Evolutionary conservation across 106 monocot genomes (phyloP), one percentile per base, ranked within the genome.

Genomic region (Dendrobium catenatum): DNA sequence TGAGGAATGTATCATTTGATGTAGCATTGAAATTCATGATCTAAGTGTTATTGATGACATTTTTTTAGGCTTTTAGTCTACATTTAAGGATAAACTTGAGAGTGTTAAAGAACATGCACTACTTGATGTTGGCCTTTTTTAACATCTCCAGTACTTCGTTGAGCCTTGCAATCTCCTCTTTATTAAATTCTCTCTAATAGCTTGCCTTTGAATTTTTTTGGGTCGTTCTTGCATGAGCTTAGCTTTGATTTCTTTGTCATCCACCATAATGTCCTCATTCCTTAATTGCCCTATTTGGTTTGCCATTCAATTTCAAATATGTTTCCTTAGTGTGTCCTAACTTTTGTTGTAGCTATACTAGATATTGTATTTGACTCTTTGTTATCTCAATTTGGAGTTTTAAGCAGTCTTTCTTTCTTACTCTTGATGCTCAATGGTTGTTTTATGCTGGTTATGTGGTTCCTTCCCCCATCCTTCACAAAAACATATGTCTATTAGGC

Each of bases 41-140:
- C 29, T 29, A 29, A 29, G 24, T 2, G n/a, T 43, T 47, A 2
- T 7, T 76, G 37, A 76, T 73, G 17, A 40, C 13, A 33, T 73
- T 40, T 3, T 73, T 33, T 73, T 33, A 73, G 73, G 16, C 40
- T 33, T 73, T 33, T 73, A 73, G 1, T 73, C 37, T 20, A 33
- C 41, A 33, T 33, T 73, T 17, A 16, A 41, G 17, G 41, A 73
- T 37, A 33, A 10, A 73, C 31, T 40, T 73, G 73, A 73, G 73
- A 73, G 15, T 73, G 73, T 37, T 9, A 73, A 41, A 73, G 40
- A 73, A 37, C 73, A 73, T 10, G 73, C 27, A 73, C 73, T 40
- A 73, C 73, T 73, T 33, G 37, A 17, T 42, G 49, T 49, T 10
- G 0, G 49, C 49, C 11, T 73, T 73, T 73, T 73, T 40, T 40